A percentile compares a stretch with the other conserved stretches of the same genome.
Evolutionary conservation across 2,329 filamentous ascomycete genomes (phyloP).

Genomic region (Verticillium tricorpus): DNA sequence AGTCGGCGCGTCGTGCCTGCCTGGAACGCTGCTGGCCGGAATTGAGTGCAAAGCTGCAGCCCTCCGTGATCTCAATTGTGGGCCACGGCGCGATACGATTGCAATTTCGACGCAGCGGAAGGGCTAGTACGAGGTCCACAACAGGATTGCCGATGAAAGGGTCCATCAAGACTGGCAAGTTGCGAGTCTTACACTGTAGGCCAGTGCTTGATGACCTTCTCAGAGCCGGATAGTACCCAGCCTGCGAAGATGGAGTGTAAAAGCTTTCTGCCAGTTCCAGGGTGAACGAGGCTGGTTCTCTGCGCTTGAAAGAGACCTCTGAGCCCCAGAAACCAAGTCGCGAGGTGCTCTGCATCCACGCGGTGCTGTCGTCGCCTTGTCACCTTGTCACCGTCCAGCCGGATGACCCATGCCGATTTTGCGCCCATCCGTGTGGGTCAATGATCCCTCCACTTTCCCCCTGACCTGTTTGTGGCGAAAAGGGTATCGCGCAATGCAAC

Average conservation of each 20-base stretch:
- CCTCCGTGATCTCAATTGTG: background rate
- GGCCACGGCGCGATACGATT: background rate
- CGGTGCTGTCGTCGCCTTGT: background rate
- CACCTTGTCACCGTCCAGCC: background rate
- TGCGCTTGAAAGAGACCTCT: background rate
- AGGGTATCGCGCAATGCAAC: background rate
- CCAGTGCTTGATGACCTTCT: too few species aligned
- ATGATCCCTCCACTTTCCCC: background rate
- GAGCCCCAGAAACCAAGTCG: background rate
- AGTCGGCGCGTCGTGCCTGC: background rate
- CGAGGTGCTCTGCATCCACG: background rate
- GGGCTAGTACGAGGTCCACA: background rate
- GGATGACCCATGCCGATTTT: background rate
- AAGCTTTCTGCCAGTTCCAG: too few species aligned
- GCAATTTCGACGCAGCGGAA: background rate
- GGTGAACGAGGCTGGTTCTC: too few species aligned
- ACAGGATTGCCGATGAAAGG: background rate
- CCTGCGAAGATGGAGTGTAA: background rate
- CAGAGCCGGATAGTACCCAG: background rate
- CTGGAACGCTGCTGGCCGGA: background rate
- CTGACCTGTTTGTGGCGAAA: slow-evolving; percentile 1
- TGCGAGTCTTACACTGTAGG: too few species aligned
- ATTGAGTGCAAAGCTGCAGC: background rate
- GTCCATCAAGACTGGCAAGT: background rate
- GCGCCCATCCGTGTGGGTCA: background rate